Evolutionary conservation across 805 yeast genomes (phyloP).

Genomic region (Debaryomyces hansenii): DNA sequence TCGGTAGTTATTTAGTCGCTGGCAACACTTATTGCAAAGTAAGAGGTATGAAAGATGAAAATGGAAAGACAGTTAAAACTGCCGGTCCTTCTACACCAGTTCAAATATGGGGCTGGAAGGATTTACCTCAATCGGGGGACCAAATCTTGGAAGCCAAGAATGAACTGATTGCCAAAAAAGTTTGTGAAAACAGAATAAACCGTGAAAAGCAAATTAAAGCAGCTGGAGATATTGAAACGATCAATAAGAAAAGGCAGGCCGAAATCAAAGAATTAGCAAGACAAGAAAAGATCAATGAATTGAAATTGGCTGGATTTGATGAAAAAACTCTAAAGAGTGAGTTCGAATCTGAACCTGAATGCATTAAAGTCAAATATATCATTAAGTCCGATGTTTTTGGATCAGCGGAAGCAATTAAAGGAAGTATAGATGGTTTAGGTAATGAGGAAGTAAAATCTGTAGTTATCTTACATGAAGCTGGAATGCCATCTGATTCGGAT

Average conservation of each 20-base stretch:
- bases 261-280: constrained; percentile 52
- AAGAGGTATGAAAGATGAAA: constrained; percentile 72
- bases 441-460: constrained; percentile 76
- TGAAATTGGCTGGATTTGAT: constrained; percentile 61
- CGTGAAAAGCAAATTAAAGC: constrained; percentile 56
- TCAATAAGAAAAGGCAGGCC: constrained; percentile 66
- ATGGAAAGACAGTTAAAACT: constrained; percentile 56
- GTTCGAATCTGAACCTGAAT: constrained; percentile 17
- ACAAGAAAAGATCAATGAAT: constrained; percentile 54
- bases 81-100: constrained; percentile 92
- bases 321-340: constrained; percentile 40
- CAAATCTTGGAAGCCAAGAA: constrained; percentile 71
- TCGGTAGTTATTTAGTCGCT: constrained; percentile 76
- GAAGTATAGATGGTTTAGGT: constrained; percentile 79
- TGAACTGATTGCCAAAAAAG: constrained; percentile 76
- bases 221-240: constrained; percentile 61
- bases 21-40: constrained; percentile 88
- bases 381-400: constrained; percentile 93
- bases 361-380: constrained; percentile 53
- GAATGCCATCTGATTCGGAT: constrained; percentile 58
- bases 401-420: constrained; percentile 89
- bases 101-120: constrained; percentile 93
- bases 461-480: constrained; percentile 77
- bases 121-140: constrained; percentile 89
- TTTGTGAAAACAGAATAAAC: constrained; percentile 60